Percentiles rank a stretch among this genome's conserved stretches.
Conservation (phyloP, 225 moss, liverwort and hornwort genomes). For the Pseudoscleropodium purum region DNA sequence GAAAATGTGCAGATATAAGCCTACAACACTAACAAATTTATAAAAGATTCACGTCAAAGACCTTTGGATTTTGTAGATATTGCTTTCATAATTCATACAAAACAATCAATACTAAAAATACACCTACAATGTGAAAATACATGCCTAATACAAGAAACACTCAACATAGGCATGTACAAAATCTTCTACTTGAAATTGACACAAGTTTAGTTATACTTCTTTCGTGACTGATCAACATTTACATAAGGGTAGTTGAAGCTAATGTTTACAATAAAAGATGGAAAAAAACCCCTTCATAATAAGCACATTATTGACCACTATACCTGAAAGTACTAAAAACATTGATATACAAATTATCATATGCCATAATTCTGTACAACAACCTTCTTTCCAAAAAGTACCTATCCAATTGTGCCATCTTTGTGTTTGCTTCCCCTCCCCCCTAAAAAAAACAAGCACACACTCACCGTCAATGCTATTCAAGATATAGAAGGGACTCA, state of each 20-base stretch:
- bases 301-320: neutral
- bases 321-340: neutral
- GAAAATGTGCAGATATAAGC: accelerated
- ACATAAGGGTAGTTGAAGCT: neutral
- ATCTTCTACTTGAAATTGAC: neutral
- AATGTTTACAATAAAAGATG: neutral
- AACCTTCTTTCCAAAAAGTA: accelerated
- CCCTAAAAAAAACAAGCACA: too few relatives aligned
- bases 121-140: neutral
- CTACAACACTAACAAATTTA: neutral
- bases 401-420: neutral
- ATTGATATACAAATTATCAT: neutral
- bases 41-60: neutral
- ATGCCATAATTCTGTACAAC: neutral
- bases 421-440: accelerated
- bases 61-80: neutral
- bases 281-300: neutral
- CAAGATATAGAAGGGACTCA: accelerated
- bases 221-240: accelerated
- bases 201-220: neutral
- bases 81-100: neutral
- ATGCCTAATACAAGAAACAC: neutral
- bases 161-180: neutral
- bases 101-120: neutral
- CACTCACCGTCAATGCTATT: too few relatives aligned